Base-by-base conservation (phyloP, 306 rosid species). In the Geum urbanum region DNA sequence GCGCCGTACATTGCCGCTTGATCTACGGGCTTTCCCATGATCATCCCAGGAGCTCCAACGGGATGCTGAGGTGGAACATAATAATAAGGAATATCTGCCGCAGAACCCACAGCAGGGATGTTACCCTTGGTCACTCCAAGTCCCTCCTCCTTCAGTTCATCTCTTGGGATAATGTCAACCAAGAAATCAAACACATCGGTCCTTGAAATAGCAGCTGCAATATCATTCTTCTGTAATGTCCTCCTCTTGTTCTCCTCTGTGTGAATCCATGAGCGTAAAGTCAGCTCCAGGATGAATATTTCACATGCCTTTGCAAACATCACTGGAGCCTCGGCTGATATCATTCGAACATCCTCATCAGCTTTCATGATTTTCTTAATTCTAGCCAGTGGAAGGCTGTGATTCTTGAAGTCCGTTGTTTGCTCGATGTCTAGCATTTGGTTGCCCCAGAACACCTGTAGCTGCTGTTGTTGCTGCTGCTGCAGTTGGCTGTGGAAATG, bases 261-360 rank as follows among this genome's bases (percentile, higher is more conserved):
- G 77, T 88, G 95, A 67, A 88, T 86, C 96, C 96, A 88, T 2
- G 96, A 88, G 7, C 96, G 86, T 82, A 90, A 56, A 66, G 96
- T 90, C 79, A 90, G 60, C 84, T 91, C 97, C 76, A 88, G 72
- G 78, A 81, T 83, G 81, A 88, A 88, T 86, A 90, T 84, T 73
- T 90, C 96, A 40, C 95, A 88, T 43, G 96, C 96, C 77, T 88
- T 90, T 8, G 92, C 95, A 68, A 91, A 88, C 70, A 91, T 69
- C 52, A 86, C 95, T 0, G 95, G 92, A 51, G 95, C 97, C 79
- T 91, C 95, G 0, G 92, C 87, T 3, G 95, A 88, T 53, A 91
- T 86, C 95, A 88, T 86, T 52, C 91, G 82, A 12, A 90, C 96
- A 72, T 90, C 96, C 85, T 86, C 95, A 75, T 90, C 96, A n/a